phyloP scores from a whole-genome alignment of 768 basidiomycete genomes.

The Rubroboletus satanas region DNA sequence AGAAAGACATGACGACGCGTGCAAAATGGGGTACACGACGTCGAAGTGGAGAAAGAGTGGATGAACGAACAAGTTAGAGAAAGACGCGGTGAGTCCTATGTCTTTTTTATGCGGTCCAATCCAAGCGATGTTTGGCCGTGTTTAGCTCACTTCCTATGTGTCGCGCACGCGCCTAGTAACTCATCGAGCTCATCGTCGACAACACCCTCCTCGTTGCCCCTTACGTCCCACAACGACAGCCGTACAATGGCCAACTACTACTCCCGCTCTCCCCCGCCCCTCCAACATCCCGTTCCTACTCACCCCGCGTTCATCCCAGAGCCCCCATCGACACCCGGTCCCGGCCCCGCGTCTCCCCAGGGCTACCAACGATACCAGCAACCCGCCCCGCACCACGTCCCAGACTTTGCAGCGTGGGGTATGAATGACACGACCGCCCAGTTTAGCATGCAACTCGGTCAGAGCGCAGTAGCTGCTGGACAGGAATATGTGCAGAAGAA shows the following conservation, averaged over 20 bases:
- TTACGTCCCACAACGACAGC: not conserved
- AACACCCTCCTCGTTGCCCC: not conserved
- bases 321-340: conserved; percentile 67
- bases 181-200: not conserved
- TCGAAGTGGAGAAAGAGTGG: conserved; percentile 10
- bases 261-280: conserved; percentile 66
- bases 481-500: conserved; percentile 96
- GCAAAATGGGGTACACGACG: conserved; percentile 1
- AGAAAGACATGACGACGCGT: conserved; percentile 37
- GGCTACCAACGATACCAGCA: conserved; percentile 37
- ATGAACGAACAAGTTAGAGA: conserved; percentile 16
- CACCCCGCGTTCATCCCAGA: conserved; percentile 85
- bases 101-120: conserved; percentile 17
- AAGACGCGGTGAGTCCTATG: not conserved
- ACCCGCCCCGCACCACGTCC: conserved; percentile 35
- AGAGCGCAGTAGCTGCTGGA: conserved; percentile 86
- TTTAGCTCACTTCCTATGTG: conserved; percentile 9
- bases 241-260: conserved; percentile 33
- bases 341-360: conserved; percentile 65
- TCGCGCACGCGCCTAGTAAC: not conserved
- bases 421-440: conserved; percentile 92
- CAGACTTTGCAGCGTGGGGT: conserved; percentile 69
- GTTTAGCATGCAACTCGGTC: conserved; percentile 94
- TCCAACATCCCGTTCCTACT: conserved; percentile 85
- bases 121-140: conserved; percentile 15